phyloP scores from a whole-genome alignment of 768 basidiomycete species.

The Podaxis mareebaensis region DNA sequence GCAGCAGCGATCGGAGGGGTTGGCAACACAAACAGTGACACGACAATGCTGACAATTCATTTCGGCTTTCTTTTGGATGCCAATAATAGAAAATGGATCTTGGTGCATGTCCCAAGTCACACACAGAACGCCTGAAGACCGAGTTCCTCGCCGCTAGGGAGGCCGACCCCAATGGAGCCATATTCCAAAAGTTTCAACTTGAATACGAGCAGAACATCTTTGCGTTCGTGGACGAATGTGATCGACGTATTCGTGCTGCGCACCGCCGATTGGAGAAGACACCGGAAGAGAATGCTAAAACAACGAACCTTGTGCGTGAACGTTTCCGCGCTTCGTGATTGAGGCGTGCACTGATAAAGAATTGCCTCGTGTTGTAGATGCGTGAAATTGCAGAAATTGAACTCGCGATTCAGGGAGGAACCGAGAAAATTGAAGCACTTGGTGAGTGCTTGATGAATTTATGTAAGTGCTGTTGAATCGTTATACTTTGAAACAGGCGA shows the following conservation, averaged over 20 bases:
- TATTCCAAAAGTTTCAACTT: slow-evolving; percentile 85
- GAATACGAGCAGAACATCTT: slow-evolving; percentile 97
- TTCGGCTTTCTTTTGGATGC: slow-evolving; percentile 16
- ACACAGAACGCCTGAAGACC: slow-evolving; percentile 90
- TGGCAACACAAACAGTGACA: background rate
- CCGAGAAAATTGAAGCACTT: slow-evolving; percentile 94
- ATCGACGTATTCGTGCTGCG: slow-evolving; percentile 90
- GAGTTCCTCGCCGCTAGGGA: slow-evolving; percentile 84
- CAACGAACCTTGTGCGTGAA: slow-evolving; percentile 81
- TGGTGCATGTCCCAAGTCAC: slow-evolving; percentile 95
- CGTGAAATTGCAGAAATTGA: slow-evolving; percentile 99
- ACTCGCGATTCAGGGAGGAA: slow-evolving; percentile 96
- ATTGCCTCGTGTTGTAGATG: slow-evolving; percentile 58
- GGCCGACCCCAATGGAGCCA: slow-evolving; percentile 73
- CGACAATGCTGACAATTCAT: slow-evolving; percentile 4
- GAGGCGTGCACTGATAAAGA: slow-evolving; percentile 8
- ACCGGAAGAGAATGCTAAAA: slow-evolving; percentile 99
- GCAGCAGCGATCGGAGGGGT: slow-evolving; percentile 10
- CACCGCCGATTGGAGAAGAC: slow-evolving; percentile 98
- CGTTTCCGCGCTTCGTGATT: slow-evolving; percentile 1
- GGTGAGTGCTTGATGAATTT: slow-evolving; percentile 47
- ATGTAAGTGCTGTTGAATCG: slow-evolving; percentile 17
- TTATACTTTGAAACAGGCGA: slow-evolving; percentile 59
- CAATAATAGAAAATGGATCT: slow-evolving; percentile 94
- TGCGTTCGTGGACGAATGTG: slow-evolving; percentile 96